Evolutionary conservation across 176 grass and related monocot genomes (phyloP).

Genomic region (Ampelocalamus luodianensis): DNA sequence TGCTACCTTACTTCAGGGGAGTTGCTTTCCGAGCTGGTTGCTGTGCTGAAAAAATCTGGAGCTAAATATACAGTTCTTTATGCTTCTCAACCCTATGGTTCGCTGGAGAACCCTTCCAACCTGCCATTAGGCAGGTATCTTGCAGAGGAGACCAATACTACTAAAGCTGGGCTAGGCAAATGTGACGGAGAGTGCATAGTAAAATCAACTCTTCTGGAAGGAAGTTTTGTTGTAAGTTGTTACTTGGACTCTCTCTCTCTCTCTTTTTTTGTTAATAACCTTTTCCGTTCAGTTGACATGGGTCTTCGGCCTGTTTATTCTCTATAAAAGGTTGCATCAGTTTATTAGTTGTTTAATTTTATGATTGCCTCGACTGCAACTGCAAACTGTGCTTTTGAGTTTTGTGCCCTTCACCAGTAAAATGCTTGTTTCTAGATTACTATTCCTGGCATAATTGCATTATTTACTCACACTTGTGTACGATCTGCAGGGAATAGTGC

Average conservation of each 20-base stretch:
- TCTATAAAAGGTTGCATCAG: not conserved
- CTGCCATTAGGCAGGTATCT: conserved; percentile 72
- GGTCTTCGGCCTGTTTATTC: not conserved
- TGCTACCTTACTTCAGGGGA: conserved; percentile 55
- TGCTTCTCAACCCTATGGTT: conserved; percentile 65
- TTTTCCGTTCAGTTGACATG: not conserved
- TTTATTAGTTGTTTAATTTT: not conserved
- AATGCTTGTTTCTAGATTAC: not conserved
- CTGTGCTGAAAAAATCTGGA: conserved; percentile 50
- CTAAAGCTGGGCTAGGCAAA: conserved; percentile 48
- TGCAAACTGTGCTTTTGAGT: not conserved
- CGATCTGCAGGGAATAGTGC: conserved; percentile 76
- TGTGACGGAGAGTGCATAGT: conserved; percentile 81
- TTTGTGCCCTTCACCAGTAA: not conserved
- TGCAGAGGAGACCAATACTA: conserved; percentile 55
- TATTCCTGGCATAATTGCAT: not conserved
- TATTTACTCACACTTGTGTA: conserved; percentile 23
- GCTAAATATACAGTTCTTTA: conserved; percentile 86
- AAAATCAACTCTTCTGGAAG: conserved; percentile 90
- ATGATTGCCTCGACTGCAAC: not conserved
- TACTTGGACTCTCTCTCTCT: not conserved
- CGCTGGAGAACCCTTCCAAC: conserved; percentile 43
- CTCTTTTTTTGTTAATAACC: not conserved
- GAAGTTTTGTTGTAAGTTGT: conserved; percentile 83
- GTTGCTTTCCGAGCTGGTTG: conserved; percentile 67